Evolutionary conservation across 306 rosid genomes (phyloP), one percentile per base, ranked within the genome.

Genomic region (Cicer arietinum): DNA sequence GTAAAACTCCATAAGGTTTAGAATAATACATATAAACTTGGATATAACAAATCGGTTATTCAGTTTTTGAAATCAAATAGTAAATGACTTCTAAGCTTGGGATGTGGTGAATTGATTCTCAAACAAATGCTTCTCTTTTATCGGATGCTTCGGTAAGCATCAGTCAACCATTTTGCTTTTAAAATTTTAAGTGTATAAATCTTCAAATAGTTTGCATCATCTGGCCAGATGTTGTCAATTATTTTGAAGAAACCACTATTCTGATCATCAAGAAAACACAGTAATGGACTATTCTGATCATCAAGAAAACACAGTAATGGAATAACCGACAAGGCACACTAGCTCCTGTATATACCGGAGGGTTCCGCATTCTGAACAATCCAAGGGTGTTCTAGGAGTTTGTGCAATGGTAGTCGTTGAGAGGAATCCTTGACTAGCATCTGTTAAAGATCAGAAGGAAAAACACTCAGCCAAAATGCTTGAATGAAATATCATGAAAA

Each of bases 311-410:
- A 56, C 67, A 74, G 17, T 47, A 45, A 30, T 11, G 54, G 74
- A 74, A 37, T 52, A 45, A 42, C 8, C 54, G 74, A 64, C 41
- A 2, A 57, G 72, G 75, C 63, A 48, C 25, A 48, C 71, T 86
- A 94, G 71, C 86, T 54, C 84, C 83, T 87, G 73, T 91, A 88
- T 80, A 94, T 79, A 78, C 98, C 97, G 17, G 97, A 85, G 20
- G 97, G 95, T 90, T 94, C 98, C 0, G 98, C 97, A 65, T 94
- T 91, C 88, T 94, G 98, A 76, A 94, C 85, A 80, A 91, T 90
- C 98, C 98, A 94, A 45, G 96, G 96, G 73, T 94, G 98, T 75
- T 94, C 98, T 35, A 94, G 90, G 60, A 94, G 90, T 82, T 94
- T 94, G 89, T 94, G 95, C 46, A 94, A 79, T 4, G 95, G 92